Evolutionary conservation across 805 yeast genomes (phyloP).

Genomic region (Wickerhamiella slavikovae): DNA sequence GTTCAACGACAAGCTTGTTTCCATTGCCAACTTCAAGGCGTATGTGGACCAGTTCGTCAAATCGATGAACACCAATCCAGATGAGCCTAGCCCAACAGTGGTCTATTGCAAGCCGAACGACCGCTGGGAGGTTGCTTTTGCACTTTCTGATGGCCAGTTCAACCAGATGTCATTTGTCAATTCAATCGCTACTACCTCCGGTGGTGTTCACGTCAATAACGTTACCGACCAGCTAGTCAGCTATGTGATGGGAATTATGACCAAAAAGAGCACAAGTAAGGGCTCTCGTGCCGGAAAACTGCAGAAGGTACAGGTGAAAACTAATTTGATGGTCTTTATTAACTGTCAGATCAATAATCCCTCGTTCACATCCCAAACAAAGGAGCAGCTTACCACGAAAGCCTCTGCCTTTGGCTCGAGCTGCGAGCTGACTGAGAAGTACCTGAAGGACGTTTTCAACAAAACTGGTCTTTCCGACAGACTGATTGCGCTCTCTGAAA

Average conservation of each 20-base stretch:
- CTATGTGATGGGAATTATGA: constrained; percentile 52
- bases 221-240: constrained; percentile 67
- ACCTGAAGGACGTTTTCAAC: constrained; percentile 40
- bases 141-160: constrained; percentile 74
- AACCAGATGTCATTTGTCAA: constrained; percentile 93
- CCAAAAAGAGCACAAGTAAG: constrained; percentile 40
- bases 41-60: constrained; percentile 80
- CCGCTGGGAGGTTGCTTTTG: constrained; percentile 93
- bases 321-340: constrained; percentile 73
- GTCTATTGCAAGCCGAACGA: constrained; percentile 66
- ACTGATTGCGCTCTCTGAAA: constrained; percentile 63
- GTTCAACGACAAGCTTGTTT: constrained; percentile 53
- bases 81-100: constrained; percentile 31
- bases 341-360: constrained; percentile 92
- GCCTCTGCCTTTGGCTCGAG: constrained; percentile 75
- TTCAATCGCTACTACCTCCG: constrained; percentile 91
- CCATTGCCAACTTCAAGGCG: constrained; percentile 55
- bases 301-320: constrained; percentile 73
- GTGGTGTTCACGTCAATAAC: constrained; percentile 87
- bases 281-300: constrained; percentile 35
- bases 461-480: constrained; percentile 52
- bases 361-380: constrained; percentile 92
- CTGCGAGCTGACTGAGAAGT: constrained; percentile 57
- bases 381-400: constrained; percentile 84
- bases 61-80: constrained; percentile 29